Percentiles rank a stretch among this genome's conserved stretches.
phyloP scores from a whole-genome alignment of 192 early-diverging fungal species.

The Diversispora epigaea region DNA sequence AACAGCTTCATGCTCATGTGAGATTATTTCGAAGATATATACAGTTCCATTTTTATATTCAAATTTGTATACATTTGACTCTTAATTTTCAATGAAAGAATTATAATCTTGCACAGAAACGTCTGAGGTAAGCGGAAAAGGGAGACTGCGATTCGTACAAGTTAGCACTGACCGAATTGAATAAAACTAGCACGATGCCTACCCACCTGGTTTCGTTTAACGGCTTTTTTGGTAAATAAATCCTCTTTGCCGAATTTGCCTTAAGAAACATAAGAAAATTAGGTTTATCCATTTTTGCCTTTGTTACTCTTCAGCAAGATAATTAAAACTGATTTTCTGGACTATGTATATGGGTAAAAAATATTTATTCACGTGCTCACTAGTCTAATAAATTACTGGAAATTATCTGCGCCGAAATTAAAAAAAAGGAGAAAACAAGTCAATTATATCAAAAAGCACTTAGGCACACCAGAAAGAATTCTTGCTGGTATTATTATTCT shows the following conservation, averaged over 20 bases:
- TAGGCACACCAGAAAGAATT: no score
- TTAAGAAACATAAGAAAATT: not conserved
- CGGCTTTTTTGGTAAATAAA: conserved; percentile 5
- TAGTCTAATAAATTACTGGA: no score
- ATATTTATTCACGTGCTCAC: no score
- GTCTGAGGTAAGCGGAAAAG: conserved; percentile 23
- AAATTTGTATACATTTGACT: conserved; percentile 22
- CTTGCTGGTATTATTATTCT: no score
- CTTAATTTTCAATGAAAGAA: conserved; percentile 14
- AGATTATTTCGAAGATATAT: conserved; percentile 19
- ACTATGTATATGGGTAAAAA: no score
- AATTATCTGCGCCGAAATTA: no score
- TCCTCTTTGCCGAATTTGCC: conserved; percentile 10
- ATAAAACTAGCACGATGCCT: conserved; percentile 21
- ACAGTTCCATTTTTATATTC: conserved; percentile 20
- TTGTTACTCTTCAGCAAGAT: no score
- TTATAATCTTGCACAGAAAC: conserved; percentile 8
- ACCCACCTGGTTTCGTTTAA: conserved; percentile 10
- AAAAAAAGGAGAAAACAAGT: no score
- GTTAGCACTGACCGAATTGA: conserved; percentile 2
- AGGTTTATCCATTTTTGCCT: not conserved
- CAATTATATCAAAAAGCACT: no score
- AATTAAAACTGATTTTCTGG: no score
- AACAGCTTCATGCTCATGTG: conserved; percentile 18
- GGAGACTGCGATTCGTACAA: conserved; percentile 26